Conservation (phyloP, 805 yeast genomes). For the Priceomyces haplophilus region DNA sequence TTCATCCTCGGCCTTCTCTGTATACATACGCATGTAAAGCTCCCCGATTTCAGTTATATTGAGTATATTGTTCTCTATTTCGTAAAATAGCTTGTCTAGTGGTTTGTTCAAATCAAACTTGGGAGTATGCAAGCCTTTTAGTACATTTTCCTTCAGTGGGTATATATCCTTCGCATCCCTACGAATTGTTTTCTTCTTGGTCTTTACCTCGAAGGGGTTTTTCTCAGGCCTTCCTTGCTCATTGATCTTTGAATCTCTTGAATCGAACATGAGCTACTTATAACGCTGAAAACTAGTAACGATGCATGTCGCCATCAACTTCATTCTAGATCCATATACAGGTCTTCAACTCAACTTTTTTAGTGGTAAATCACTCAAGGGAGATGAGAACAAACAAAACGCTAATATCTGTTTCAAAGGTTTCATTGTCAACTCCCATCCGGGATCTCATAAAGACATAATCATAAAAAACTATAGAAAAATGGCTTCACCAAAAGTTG, state of each 20-base stretch:
- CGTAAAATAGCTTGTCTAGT: conserved; percentile 31
- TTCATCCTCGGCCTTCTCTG: neutral
- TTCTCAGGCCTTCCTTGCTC: conserved; percentile 7
- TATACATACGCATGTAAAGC: conserved; percentile 12
- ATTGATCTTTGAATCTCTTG: neutral
- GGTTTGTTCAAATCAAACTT: conserved; percentile 28
- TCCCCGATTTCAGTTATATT: conserved; percentile 22
- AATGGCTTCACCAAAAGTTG: conserved; percentile 5
- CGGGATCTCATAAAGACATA: too few species aligned
- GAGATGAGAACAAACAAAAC: too few species aligned
- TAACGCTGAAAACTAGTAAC: neutral
- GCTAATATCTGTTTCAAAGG: too few species aligned
- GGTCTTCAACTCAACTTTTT: neutral
- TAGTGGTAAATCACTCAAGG: neutral
- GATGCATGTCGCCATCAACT: neutral
- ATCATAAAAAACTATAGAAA: neutral
- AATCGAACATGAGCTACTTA: neutral
- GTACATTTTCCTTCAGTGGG: conserved; percentile 11
- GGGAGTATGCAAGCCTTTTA: conserved; percentile 35
- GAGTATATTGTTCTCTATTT: conserved; percentile 23
- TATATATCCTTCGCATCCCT: conserved; percentile 33
- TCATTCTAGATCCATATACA: neutral
- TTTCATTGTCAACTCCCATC: too few species aligned
- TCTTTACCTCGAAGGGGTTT: conserved; percentile 30
- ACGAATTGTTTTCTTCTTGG: conserved; percentile 25